Evolutionary conservation across 2,329 filamentous ascomycete species (phyloP).

Genomic region (Aspergillus arachidicola): DNA sequence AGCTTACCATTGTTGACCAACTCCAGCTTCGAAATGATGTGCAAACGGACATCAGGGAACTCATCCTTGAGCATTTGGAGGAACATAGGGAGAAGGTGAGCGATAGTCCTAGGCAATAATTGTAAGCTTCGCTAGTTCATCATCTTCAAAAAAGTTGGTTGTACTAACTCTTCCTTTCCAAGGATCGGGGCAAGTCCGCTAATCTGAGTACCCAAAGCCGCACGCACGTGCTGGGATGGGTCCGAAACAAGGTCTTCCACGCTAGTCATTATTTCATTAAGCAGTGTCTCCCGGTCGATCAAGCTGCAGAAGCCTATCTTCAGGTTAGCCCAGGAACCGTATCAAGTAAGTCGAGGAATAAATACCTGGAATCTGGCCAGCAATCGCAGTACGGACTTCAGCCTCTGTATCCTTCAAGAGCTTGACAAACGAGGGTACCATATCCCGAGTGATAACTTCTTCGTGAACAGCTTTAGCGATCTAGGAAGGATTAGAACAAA

Average conservation of each 20-base stretch:
- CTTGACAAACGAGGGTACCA: conserved; percentile 96
- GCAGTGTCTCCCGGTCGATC: conserved; percentile 81
- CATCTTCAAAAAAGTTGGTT: background rate
- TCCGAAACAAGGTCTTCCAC: conserved; percentile 96
- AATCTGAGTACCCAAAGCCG: conserved; percentile 93
- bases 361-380: conserved; percentile 87
- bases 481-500: conserved; percentile 51
- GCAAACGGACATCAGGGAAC: conserved; percentile 94
- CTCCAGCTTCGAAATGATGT: conserved; percentile 99
- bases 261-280: conserved; percentile 95
- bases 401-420: conserved; percentile 97
- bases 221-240: conserved; percentile 93
- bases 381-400: conserved; percentile 94
- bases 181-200: conserved; percentile 95
- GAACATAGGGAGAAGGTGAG: conserved; percentile 97
- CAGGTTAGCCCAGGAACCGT: conserved; percentile 22
- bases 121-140: conserved; percentile 8
- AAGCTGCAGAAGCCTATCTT: conserved; percentile 80
- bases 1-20: conserved; percentile 86
- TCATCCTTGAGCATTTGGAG: conserved; percentile 99
- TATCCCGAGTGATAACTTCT: conserved; percentile 88
- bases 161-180: conserved; percentile 88
- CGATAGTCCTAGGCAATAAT: conserved; percentile 72
- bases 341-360: conserved; percentile 10
- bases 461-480: conserved; percentile 98